These are phyloP conservation scores for Calonectria henricotiae DNA, from an alignment of 2,329 filamentous ascomycete species.

Conservation along the genomic window DNA sequence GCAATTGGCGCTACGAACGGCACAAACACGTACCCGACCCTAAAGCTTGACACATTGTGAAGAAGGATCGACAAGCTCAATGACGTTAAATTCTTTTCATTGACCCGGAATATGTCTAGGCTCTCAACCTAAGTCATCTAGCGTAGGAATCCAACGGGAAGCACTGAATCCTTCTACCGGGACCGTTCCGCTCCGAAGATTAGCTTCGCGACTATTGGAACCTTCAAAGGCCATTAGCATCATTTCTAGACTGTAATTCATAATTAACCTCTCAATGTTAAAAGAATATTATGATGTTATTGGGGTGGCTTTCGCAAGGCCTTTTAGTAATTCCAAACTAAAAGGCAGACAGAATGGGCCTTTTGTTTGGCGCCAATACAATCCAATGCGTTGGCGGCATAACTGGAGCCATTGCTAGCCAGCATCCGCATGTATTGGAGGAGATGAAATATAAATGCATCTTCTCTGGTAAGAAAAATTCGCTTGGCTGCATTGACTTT, in stretches of 20 bases:
- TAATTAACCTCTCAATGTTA: no score
- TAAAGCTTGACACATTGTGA: not conserved
- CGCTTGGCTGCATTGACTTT: not conserved
- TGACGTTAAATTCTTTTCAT: not conserved
- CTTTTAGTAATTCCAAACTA: not conserved
- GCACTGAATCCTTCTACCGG: not conserved
- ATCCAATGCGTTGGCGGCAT: not conserved
- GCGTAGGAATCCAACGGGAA: not conserved
- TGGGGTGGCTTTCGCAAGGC: no score
- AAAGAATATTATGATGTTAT: no score
- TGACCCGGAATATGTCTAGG: not conserved
- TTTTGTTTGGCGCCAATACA: not conserved
- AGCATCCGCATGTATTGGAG: no score
- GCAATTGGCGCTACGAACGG: no score
- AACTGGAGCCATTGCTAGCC: not conserved
- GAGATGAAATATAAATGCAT: not conserved
- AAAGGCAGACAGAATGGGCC: not conserved
- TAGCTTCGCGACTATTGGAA: slow-evolving; percentile 19
- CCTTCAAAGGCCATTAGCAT: not conserved
- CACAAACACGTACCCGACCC: no score
- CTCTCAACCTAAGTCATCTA: not conserved
- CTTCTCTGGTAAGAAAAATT: no score
- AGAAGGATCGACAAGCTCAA: not conserved
- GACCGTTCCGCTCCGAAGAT: slow-evolving; percentile 11
- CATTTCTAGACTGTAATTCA: no score